Conservation (phyloP, 2,329 filamentous ascomycete species). For the Paraphoma chrysanthemicola region DNA sequence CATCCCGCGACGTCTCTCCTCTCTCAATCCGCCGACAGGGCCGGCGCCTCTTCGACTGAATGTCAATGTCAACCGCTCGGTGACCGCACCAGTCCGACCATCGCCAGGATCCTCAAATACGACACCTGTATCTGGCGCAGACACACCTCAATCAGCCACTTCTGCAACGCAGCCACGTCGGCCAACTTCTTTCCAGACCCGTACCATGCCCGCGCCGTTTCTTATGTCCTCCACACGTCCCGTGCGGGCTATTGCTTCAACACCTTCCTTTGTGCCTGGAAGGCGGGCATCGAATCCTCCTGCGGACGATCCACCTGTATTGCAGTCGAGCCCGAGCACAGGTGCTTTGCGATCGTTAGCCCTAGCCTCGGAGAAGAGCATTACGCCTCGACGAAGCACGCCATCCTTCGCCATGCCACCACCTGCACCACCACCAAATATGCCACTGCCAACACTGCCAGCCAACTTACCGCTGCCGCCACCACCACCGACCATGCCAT, state of each 20-base stretch:
- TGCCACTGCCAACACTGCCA: slow-evolving; percentile 53
- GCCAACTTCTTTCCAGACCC: slow-evolving; percentile 54
- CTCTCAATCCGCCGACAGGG: slow-evolving; percentile 24
- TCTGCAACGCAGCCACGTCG: slow-evolving; percentile 33
- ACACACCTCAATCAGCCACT: slow-evolving; percentile 9
- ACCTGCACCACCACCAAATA: slow-evolving; percentile 54
- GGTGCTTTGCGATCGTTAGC: slow-evolving; percentile 21
- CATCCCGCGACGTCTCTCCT: slow-evolving; percentile 40
- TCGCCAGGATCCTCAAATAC: slow-evolving; percentile 19
- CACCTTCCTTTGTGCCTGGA: slow-evolving; percentile 40
- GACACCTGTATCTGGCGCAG: slow-evolving; percentile 15
- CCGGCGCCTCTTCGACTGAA: slow-evolving; percentile 34
- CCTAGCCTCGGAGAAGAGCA: not conserved
- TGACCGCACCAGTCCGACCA: slow-evolving; percentile 35
- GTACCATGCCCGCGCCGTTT: slow-evolving; percentile 52
- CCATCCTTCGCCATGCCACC: slow-evolving; percentile 52
- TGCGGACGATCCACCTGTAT: not conserved
- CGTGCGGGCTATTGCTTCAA: slow-evolving; percentile 33
- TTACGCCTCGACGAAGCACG: slow-evolving; percentile 43
- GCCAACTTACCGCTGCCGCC: slow-evolving; percentile 33
- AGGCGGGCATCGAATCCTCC: slow-evolving; percentile 27
- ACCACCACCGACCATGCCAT: slow-evolving; percentile 11
- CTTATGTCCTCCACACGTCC: slow-evolving; percentile 49
- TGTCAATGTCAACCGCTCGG: slow-evolving; percentile 37
- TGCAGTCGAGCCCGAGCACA: slow-evolving; percentile 29